Percentiles rank a stretch among this genome's conserved stretches.
phyloP scores from a whole-genome alignment of 2,329 filamentous ascomycete genomes.

The Aspergillus nomiae region DNA sequence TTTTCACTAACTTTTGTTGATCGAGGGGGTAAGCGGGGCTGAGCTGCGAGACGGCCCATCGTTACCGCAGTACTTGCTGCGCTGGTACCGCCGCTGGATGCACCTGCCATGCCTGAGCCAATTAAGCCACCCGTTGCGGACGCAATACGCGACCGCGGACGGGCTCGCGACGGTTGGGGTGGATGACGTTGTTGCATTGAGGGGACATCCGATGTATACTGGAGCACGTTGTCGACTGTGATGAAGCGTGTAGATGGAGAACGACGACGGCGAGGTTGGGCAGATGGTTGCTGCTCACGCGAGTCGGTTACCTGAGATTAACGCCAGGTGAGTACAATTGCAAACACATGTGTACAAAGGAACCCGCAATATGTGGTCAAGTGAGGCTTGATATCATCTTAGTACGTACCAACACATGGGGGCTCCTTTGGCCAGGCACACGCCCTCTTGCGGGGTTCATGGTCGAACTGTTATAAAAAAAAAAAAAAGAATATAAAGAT shows the following conservation, averaged over 20 bases:
- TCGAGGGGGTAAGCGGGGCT: constrained; percentile 71
- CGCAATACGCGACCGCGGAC: constrained; percentile 35
- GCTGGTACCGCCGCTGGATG: constrained; percentile 30
- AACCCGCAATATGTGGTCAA: neutral
- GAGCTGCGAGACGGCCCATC: constrained; percentile 57
- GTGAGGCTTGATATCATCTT: neutral
- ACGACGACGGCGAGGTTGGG: constrained; percentile 31
- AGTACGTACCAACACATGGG: constrained; percentile 45
- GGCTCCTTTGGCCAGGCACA: constrained; percentile 43
- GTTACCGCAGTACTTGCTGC: constrained; percentile 56
- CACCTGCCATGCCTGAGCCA: constrained; percentile 45
- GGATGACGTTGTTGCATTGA: constrained; percentile 85
- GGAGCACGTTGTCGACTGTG: constrained; percentile 89
- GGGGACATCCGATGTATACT: constrained; percentile 91
- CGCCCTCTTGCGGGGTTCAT: constrained; percentile 35
- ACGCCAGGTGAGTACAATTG: neutral
- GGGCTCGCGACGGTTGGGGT: constrained; percentile 40
- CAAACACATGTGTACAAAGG: neutral
- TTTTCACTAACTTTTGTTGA: constrained; percentile 96
- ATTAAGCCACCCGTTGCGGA: constrained; percentile 34
- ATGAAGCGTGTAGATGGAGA: constrained; percentile 69
- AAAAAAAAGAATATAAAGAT: neutral
- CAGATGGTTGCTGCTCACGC: constrained; percentile 40
- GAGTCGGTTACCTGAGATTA: constrained; percentile 45
- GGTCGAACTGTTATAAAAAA: constrained; percentile 2